Evolutionary conservation across 768 basidiomycete species (phyloP).

Genomic region (Mrakia hoshinonis): DNA sequence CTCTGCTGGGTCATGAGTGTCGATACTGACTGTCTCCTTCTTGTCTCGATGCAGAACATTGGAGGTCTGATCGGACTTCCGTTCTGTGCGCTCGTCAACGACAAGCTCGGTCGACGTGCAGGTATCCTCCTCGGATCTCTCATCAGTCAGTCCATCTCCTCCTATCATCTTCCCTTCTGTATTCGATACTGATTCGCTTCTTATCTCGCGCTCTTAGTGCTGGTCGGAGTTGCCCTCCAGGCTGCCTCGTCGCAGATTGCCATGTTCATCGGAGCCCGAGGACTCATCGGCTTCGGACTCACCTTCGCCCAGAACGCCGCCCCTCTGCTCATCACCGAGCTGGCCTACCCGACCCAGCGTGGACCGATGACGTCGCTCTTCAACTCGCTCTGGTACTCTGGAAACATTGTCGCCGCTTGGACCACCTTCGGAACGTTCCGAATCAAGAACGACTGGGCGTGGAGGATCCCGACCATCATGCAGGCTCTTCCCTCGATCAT

Average conservation of each 20-base stretch:
- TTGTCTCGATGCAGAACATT: slow-evolving; percentile 57
- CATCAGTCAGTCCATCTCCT: slow-evolving; percentile 42
- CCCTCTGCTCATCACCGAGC: slow-evolving; percentile 70
- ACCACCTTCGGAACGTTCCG: slow-evolving; percentile 71
- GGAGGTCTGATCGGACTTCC: slow-evolving; percentile 61
- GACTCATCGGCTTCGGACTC: slow-evolving; percentile 56
- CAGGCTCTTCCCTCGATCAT: slow-evolving; percentile 44
- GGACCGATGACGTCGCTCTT: slow-evolving; percentile 67
- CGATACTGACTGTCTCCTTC: not conserved
- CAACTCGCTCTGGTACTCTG: slow-evolving; percentile 81
- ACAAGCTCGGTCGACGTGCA: slow-evolving; percentile 59
- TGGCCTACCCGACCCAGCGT: slow-evolving; percentile 74
- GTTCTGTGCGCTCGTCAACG: slow-evolving; percentile 48
- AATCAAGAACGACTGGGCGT: slow-evolving; percentile 44
- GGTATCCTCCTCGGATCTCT: slow-evolving; percentile 57
- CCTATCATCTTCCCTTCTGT: not conserved
- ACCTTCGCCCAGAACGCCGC: slow-evolving; percentile 59
- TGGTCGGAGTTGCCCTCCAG: slow-evolving; percentile 58
- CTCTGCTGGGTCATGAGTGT: too few relatives aligned
- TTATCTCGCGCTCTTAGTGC: slow-evolving; percentile 46
- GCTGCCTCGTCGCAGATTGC: slow-evolving; percentile 59
- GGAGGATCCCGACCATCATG: slow-evolving; percentile 61
- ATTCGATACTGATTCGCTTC: not conserved
- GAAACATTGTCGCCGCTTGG: slow-evolving; percentile 68
- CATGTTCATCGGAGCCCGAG: slow-evolving; percentile 66